Base-by-base conservation (phyloP, 1,284 basidiomycete species). In the Anthracocystis walkeri region DNA sequence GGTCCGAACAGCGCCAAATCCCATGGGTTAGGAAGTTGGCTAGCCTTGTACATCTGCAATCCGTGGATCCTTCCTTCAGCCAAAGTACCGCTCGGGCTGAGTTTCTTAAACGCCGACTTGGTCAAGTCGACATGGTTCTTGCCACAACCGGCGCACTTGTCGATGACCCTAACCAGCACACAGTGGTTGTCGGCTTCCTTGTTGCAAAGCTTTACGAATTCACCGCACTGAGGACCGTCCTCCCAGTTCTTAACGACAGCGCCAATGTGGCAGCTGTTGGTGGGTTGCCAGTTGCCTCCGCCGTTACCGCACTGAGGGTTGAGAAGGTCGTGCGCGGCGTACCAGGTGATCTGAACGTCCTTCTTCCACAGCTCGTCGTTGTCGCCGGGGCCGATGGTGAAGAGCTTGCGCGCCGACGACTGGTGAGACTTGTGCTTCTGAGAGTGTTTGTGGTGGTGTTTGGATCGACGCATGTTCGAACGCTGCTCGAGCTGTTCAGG, bases 191-290 rank as follows among this genome's bases (percentile, higher is more conserved):
- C n/a, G 8, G 59, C 56, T 38, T 78, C 54, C 46, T 60, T 53
- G 67, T 82, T 82, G 77, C 82, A 82, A 21, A 81, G 73, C 59
- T 82, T 75, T 40, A 84, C 71, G 48, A 84, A 84, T 50, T 84
- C 75, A 25, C 82, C 82, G 48, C 82, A 84, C 59, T 76, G 55
- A 3, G 80, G 78, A 7, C 80, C 79, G 31, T 61, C 44, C 11
- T 59, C 35, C 77, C 80, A 83, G 27, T 64, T 35, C 33, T 70
- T 73, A 35, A 75, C 57, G 8, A 83, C 75, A 29, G 82, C 81
- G 21, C 80, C 82, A 49, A 84, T 81, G 74, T 83, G 82, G 56
- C 65, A 65, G 50, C 25, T 53, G 75, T 79, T 81, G 2, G 38
- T 62, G 33, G 82, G 82, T 45, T 80, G 72, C 81, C 81, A 84